Evolutionary conservation across 1,139 yeast genomes (phyloP).

Genomic region (Diutina ranongensis): DNA sequence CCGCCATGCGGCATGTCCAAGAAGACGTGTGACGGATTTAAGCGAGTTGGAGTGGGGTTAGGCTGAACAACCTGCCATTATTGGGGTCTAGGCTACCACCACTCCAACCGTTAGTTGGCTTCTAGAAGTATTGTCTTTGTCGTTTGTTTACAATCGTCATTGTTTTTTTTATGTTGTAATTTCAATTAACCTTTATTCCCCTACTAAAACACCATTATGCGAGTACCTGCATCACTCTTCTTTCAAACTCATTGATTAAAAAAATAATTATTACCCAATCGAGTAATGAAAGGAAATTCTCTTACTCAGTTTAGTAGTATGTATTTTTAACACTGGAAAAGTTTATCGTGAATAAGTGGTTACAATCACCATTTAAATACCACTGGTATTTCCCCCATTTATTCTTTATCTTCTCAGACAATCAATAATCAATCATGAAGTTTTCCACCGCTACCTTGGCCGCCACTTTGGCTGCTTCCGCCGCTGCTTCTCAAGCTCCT

Average conservation of each 20-base stretch:
- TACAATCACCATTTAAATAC: background rate
- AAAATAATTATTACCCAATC: background rate
- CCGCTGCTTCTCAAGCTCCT: background rate
- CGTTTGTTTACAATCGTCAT: too few species aligned
- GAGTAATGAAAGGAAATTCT: background rate
- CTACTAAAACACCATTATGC: background rate
- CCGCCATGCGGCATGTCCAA: too few species aligned
- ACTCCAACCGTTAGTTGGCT: too few species aligned
- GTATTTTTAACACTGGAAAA: background rate
- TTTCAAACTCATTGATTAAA: too few species aligned
- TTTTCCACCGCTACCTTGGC: slow-evolving; percentile 3
- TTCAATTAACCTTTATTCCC: too few species aligned
- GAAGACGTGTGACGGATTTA: too few species aligned
- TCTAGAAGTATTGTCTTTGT: too few species aligned
- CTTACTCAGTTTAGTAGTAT: background rate
- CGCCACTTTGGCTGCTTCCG: background rate
- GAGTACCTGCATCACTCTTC: background rate
- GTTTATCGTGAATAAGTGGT: background rate
- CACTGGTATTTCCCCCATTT: background rate
- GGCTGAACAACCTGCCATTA: too few species aligned
- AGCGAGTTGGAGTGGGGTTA: too few species aligned
- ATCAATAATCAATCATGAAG: background rate
- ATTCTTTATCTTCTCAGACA: background rate
- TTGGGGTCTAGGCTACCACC: too few species aligned
- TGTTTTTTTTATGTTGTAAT: too few species aligned